phyloP scores from a whole-genome alignment of 352 stramenopile species.

The Hyaloperonospora brassicae region DNA sequence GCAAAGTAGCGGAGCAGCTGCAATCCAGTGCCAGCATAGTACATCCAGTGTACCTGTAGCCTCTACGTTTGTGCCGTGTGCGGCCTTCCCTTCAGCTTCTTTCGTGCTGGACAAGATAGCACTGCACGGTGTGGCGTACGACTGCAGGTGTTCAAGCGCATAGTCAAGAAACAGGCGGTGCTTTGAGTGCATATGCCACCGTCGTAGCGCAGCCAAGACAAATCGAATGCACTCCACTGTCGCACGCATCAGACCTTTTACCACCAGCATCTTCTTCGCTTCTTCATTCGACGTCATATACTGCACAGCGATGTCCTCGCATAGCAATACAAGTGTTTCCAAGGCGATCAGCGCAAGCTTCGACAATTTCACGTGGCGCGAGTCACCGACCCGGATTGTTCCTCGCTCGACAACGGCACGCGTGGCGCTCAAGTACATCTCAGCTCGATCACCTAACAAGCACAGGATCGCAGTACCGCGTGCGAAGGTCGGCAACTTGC shows the following conservation, averaged over 20 bases:
- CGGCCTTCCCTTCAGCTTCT: background rate
- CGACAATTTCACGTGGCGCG: constrained; percentile 34
- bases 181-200: constrained; percentile 24
- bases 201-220: constrained; percentile 9
- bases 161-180: constrained; percentile 23
- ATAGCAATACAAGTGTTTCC: constrained; percentile 42
- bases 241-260: constrained; percentile 2
- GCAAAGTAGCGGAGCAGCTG: constrained; percentile 39
- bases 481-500: constrained; percentile 3
- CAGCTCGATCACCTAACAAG: constrained; percentile 12
- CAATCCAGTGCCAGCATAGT: constrained; percentile 62
- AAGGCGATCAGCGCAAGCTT: constrained; percentile 45
- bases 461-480: background rate
- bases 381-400: constrained; percentile 11
- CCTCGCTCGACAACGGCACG: constrained; percentile 15
- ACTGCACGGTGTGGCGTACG: constrained; percentile 17
- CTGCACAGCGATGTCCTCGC: constrained; percentile 22
- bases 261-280: constrained; percentile 1
- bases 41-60: constrained; percentile 16
- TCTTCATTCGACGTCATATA: constrained; percentile 13
- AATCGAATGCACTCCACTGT: constrained; percentile 17
- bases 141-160: constrained; percentile 23
- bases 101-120: constrained; percentile 9
- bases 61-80: background rate
- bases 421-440: constrained; percentile 16